Evolutionary conservation across 1,139 yeast species (phyloP).

Genomic region (Schwanniomyces etchellsii): DNA sequence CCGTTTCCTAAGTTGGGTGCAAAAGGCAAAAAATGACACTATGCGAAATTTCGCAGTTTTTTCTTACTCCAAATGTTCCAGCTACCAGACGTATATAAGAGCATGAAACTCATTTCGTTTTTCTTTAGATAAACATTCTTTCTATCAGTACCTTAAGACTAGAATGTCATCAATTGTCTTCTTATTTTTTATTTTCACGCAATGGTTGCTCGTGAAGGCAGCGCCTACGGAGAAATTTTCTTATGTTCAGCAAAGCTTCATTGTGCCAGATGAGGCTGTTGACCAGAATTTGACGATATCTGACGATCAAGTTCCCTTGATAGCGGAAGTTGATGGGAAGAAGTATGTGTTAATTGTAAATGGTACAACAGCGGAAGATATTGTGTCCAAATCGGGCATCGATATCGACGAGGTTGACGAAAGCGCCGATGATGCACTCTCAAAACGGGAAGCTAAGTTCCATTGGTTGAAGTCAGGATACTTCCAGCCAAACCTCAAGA

Average conservation of each 20-base stretch:
- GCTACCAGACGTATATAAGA: too few relatives aligned
- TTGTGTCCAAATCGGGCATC: constrained; percentile 5
- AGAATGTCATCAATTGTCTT: constrained; percentile 6
- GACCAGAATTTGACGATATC: constrained; percentile 8
- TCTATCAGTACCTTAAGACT: too few relatives aligned
- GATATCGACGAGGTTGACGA: constrained; percentile 1
- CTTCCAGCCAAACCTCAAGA: constrained; percentile 9
- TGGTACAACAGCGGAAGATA: constrained; percentile 12
- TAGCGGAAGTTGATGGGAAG: constrained; percentile 12
- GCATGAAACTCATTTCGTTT: too few relatives aligned
- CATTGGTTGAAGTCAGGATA: constrained; percentile 10
- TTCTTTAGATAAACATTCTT: too few relatives aligned
- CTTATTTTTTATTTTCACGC: constrained; percentile 5
- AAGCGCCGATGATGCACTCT: constrained; percentile 4
- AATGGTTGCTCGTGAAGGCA: constrained; percentile 9
- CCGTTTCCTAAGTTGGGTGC: constrained; percentile 6
- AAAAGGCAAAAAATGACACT: constrained; percentile 4
- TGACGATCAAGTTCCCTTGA: constrained; percentile 12
- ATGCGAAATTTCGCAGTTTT: too few relatives aligned
- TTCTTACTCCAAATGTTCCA: too few relatives aligned
- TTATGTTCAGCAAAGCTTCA: constrained; percentile 4
- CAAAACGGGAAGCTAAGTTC: constrained; percentile 10
- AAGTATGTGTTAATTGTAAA: constrained; percentile 13
- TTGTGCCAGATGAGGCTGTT: constrained; percentile 15
- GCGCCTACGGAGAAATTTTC: constrained; percentile 5